These are phyloP conservation scores for Fusarium piperis DNA, from an alignment of 2,329 filamentous ascomycete genomes.

Conservation along the genomic window DNA sequence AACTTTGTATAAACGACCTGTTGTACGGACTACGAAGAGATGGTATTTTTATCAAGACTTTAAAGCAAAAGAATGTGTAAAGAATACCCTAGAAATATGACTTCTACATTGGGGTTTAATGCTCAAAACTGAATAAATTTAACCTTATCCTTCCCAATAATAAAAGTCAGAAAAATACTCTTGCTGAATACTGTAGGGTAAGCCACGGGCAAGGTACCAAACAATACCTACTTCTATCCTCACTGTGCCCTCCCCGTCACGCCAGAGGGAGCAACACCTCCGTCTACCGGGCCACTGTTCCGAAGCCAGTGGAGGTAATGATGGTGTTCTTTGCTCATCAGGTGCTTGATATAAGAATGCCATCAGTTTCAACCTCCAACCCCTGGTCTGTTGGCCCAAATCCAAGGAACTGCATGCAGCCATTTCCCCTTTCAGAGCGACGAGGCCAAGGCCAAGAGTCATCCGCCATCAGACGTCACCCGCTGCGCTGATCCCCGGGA, in stretches of 20 bases:
- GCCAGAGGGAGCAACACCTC: conserved; percentile 5
- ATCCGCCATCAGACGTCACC: conserved; percentile 22
- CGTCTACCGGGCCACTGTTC: not conserved
- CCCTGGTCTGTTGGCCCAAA: not conserved
- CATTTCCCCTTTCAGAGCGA: not conserved
- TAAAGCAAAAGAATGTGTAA: not conserved
- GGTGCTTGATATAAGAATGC: conserved; percentile 9
- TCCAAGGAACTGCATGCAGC: not conserved
- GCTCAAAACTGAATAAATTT: not conserved
- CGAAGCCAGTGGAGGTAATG: conserved; percentile 7
- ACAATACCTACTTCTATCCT: not conserved
- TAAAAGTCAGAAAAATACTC: not conserved
- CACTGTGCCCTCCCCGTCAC: conserved; percentile 2
- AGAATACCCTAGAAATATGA: not conserved
- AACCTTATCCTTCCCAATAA: not conserved
- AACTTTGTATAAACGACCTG: not conserved
- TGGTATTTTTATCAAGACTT: not conserved
- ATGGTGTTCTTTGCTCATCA: conserved; percentile 15
- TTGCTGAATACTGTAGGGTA: not conserved
- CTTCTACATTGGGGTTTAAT: not conserved
- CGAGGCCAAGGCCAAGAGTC: not conserved
- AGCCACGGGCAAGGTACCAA: not conserved
- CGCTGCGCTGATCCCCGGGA: conserved; percentile 21
- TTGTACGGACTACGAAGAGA: not conserved
- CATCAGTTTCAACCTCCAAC: not conserved